Evolutionary conservation across 2,329 filamentous ascomycete species (phyloP).

Genomic region (Torrubiellomyces zombiae): DNA sequence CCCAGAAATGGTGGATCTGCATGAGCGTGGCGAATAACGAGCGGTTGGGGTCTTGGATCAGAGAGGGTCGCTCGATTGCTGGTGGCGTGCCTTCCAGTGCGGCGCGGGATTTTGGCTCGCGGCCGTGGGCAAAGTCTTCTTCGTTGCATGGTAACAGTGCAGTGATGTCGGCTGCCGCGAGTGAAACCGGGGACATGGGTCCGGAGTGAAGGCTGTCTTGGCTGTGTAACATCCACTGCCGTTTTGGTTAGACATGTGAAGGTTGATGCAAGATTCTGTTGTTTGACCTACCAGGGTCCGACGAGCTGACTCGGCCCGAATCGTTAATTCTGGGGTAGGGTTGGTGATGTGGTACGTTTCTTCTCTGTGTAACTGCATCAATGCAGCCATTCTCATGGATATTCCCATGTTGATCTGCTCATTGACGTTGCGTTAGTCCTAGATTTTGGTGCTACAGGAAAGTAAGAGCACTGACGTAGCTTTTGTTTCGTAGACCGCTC

Average conservation of each 20-base stretch:
- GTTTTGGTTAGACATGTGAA: too few species aligned
- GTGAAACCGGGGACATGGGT: conserved; percentile 30
- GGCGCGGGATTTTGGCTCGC: conserved; percentile 30
- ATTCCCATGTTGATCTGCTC: conserved; percentile 37
- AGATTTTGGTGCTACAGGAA: neutral
- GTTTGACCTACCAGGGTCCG: conserved; percentile 31
- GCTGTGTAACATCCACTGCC: conserved; percentile 41
- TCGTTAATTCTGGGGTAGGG: conserved; percentile 25
- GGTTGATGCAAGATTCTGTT: conserved; percentile 1
- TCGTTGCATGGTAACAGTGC: conserved; percentile 36
- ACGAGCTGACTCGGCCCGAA: conserved; percentile 37
- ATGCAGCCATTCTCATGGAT: conserved; percentile 35
- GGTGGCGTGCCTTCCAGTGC: conserved; percentile 36
- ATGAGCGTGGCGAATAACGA: conserved; percentile 39
- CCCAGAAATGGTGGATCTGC: conserved; percentile 38
- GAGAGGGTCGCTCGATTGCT: conserved; percentile 25
- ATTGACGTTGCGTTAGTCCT: neutral
- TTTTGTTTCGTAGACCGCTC: conserved; percentile 33
- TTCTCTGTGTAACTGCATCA: conserved; percentile 38
- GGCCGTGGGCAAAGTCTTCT: conserved; percentile 30
- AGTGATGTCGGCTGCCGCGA: conserved; percentile 36
- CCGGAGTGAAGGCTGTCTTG: conserved; percentile 41
- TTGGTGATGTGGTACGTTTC: conserved; percentile 31
- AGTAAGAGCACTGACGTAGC: conserved; percentile 26
- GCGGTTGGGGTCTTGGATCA: conserved; percentile 25